Percentiles rank a stretch among this genome's conserved stretches.
phyloP scores from a whole-genome alignment of 257 asterid genomes.

The Solanum dulcamara region DNA sequence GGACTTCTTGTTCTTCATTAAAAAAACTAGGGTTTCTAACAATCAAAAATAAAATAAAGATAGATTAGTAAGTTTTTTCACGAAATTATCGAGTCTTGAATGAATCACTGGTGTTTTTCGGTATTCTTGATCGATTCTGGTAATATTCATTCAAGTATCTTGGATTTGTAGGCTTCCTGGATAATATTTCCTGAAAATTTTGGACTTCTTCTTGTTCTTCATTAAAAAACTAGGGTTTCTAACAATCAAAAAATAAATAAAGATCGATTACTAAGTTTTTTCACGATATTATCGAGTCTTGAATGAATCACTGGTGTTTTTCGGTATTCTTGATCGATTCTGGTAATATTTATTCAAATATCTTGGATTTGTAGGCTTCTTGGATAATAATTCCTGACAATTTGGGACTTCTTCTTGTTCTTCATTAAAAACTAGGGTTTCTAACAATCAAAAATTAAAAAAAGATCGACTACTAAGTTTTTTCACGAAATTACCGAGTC shows the following conservation, averaged over 20 bases:
- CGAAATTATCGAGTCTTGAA: background rate
- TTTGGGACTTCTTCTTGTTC: background rate
- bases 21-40: background rate
- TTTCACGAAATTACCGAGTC: background rate
- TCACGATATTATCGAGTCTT: background rate
- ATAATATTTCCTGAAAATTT: background rate
- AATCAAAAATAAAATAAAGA: background rate
- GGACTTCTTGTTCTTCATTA: background rate
- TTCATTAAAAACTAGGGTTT: background rate
- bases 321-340: background rate
- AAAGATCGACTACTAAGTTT: background rate
- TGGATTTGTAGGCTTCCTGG: background rate
- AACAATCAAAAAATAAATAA: too few species aligned
- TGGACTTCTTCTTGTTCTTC: background rate
- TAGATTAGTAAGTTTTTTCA: background rate
- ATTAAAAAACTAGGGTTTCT: background rate
- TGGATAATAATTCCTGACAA: background rate
- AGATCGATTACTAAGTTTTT: background rate
- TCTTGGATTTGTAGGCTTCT: background rate
- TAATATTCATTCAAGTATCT: background rate
- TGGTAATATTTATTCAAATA: background rate
- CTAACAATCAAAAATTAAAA: background rate
- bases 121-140: background rate
- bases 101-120: background rate
- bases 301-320: background rate